A percentile compares a stretch with the other conserved stretches of the same genome.
phyloP scores from a whole-genome alignment of 1,284 basidiomycete species.

The Trametes pubescens region DNA sequence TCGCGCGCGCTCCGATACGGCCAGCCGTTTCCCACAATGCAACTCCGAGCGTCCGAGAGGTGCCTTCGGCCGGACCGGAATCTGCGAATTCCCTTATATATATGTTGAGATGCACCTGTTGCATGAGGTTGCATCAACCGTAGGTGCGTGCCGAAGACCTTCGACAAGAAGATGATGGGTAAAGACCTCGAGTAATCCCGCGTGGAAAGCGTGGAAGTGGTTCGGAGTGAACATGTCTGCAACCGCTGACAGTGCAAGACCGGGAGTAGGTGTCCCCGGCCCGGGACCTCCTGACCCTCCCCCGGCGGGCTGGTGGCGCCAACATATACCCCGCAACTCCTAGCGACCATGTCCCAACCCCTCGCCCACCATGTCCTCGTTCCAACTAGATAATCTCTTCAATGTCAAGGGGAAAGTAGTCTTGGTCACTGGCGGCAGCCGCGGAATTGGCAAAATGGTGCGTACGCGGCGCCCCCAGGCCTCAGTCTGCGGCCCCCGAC shows the following conservation, averaged over 20 bases:
- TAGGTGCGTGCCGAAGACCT: too few relatives aligned
- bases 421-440: constrained; percentile 76
- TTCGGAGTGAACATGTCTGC: too few relatives aligned
- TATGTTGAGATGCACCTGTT: too few relatives aligned
- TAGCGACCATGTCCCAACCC: background rate
- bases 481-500: too few relatives aligned
- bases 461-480: constrained; percentile 29
- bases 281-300: background rate
- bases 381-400: constrained; percentile 58
- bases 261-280: constrained; percentile 1
- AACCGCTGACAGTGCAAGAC: background rate
- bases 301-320: background rate
- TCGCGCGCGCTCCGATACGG: constrained; percentile 21
- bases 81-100: background rate
- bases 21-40: constrained; percentile 20
- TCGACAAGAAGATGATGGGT: too few relatives aligned
- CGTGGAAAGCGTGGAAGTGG: too few relatives aligned
- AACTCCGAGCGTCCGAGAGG: background rate
- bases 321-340: constrained; percentile 1
- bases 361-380: constrained; percentile 46
- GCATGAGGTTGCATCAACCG: too few relatives aligned
- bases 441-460: constrained; percentile 77
- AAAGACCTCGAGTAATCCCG: too few relatives aligned
- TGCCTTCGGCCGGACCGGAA: background rate
- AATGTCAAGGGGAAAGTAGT: constrained; percentile 67